Percentiles rank a stretch among this genome's conserved stretches.
Evolutionary conservation across 495 filamentous ascomycete species (phyloP).

Genomic region (Aspergillus leporis): DNA sequence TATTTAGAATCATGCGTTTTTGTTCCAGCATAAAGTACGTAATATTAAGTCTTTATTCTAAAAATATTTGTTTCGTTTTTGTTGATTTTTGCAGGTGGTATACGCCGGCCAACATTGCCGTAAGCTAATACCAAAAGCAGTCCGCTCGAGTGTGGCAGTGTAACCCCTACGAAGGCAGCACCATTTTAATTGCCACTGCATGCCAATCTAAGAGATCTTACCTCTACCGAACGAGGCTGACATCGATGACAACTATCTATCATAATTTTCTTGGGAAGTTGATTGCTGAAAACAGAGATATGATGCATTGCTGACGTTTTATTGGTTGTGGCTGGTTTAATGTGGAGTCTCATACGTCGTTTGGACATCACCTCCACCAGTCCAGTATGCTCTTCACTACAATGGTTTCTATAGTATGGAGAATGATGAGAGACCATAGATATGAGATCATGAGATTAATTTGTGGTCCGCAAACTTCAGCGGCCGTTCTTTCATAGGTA

Average conservation of each 20-base stretch:
- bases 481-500: too few species aligned
- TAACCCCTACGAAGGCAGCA: not conserved
- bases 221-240: not conserved
- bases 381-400: not conserved
- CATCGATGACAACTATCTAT: not conserved
- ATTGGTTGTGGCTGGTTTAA: not conserved
- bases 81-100: not conserved
- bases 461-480: too few species aligned
- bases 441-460: too few species aligned
- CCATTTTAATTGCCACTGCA: not conserved
- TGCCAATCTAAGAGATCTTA: not conserved
- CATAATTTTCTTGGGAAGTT: not conserved
- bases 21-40: too few species aligned
- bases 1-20: too few species aligned
- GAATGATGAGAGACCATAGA: too few species aligned
- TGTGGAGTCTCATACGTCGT: conserved; percentile 4
- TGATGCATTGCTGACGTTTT: not conserved
- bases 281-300: not conserved
- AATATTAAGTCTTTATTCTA: too few species aligned
- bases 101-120: not conserved
- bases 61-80: not conserved
- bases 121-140: conserved; percentile 1
- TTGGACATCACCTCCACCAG: not conserved
- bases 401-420: too few species aligned
- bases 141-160: not conserved